Percentiles rank a stretch among this genome's conserved stretches.
Evolutionary conservation across 2,329 filamentous ascomycete genomes (phyloP).

Genomic region (Dactylellina leptospora): DNA sequence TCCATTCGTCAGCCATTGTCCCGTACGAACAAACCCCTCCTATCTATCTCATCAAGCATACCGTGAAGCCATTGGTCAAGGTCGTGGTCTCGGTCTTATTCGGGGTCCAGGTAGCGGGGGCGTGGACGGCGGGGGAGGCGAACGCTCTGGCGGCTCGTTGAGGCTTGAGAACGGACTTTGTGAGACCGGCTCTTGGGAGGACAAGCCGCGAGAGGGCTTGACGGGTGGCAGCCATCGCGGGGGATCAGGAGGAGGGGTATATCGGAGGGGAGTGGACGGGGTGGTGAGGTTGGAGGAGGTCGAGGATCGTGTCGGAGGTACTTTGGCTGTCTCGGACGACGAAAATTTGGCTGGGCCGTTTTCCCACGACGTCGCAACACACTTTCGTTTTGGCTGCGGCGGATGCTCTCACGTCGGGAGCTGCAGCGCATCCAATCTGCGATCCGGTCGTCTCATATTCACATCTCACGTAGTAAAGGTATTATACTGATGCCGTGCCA

Average conservation of each 20-base stretch:
- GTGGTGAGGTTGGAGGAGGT: constrained; percentile 10
- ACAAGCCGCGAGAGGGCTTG: constrained; percentile 56
- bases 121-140: constrained; percentile 55
- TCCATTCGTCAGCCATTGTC: constrained; percentile 22
- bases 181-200: constrained; percentile 55
- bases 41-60: constrained; percentile 60
- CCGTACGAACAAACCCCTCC: neutral
- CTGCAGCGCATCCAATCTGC: neutral
- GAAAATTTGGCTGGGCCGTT: constrained; percentile 52
- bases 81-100: constrained; percentile 95
- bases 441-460: neutral
- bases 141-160: constrained; percentile 48
- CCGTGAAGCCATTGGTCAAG: constrained; percentile 95
- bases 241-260: constrained; percentile 17
- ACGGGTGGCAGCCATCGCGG: constrained; percentile 57
- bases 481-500: neutral
- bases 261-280: constrained; percentile 11
- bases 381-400: constrained; percentile 23
- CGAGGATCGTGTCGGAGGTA: constrained; percentile 8
- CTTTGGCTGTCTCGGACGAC: constrained; percentile 35
- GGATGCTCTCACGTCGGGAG: constrained; percentile 21
- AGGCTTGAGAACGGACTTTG: constrained; percentile 54
- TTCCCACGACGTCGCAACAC: constrained; percentile 50
- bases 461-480: neutral
- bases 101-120: constrained; percentile 63